These are phyloP conservation scores for Rubroshorea leprosula DNA, from an alignment of 345 rosid species.

Conservation along the genomic window DNA sequence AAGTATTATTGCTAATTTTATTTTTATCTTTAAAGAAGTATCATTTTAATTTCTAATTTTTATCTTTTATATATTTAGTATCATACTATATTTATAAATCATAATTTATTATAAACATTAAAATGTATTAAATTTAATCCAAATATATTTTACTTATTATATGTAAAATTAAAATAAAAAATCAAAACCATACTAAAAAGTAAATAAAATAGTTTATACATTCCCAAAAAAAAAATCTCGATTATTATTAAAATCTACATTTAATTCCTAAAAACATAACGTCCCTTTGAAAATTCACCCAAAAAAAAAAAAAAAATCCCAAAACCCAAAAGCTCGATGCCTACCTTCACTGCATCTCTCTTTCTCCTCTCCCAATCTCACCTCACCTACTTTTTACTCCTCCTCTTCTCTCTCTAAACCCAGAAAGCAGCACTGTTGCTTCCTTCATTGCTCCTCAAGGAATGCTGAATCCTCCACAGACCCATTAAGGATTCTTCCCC, in stretches of 20 bases:
- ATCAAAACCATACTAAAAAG: no score
- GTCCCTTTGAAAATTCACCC: constrained; percentile 25
- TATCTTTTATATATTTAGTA: no score
- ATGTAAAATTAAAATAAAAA: no score
- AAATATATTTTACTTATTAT: no score
- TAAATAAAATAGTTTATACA: no score
- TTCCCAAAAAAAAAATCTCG: not conserved
- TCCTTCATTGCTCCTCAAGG: constrained; percentile 16
- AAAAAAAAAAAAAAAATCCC: constrained; percentile 28
- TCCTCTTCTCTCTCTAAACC: constrained; percentile 10
- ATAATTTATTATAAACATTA: no score
- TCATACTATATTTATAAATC: no score
- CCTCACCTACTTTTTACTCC: constrained; percentile 22
- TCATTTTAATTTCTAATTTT: no score
- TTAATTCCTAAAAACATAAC: constrained; percentile 17
- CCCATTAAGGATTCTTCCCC: constrained; percentile 9
- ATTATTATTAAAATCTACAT: not conserved
- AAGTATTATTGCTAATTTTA: no score
- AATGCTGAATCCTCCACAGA: constrained; percentile 18
- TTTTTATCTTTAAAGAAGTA: no score
- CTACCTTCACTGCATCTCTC: constrained; percentile 24
- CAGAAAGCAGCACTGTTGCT: constrained; percentile 8
- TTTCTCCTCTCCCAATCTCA: constrained; percentile 20
- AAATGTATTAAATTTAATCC: no score
- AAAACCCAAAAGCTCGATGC: constrained; percentile 24